A percentile compares a stretch with the other conserved stretches of the same genome.
Conservation (phyloP, 1,284 basidiomycete species). For the Microstroma glucosiphilum region DNA sequence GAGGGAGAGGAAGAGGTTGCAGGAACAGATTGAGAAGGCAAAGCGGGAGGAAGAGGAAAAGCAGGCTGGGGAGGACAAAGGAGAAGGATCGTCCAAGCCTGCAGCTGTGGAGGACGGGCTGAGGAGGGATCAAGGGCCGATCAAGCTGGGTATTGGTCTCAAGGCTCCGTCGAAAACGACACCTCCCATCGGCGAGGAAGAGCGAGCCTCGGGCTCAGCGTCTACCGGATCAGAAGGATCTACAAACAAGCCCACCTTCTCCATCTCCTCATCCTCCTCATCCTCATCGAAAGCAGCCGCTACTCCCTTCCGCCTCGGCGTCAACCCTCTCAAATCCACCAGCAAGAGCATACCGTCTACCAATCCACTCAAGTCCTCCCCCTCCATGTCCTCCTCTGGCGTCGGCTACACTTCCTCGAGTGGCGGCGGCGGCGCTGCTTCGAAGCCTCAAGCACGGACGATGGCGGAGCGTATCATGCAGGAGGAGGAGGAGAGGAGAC, state of each 20-base stretch:
- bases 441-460: slow-evolving; percentile 22
- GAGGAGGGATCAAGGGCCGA: slow-evolving; percentile 18
- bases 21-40: slow-evolving; percentile 90
- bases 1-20: slow-evolving; percentile 78
- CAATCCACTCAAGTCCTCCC: slow-evolving; percentile 14
- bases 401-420: neutral
- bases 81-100: slow-evolving; percentile 1
- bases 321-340: slow-evolving; percentile 26
- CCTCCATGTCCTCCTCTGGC: slow-evolving; percentile 3
- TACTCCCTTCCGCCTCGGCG: slow-evolving; percentile 15
- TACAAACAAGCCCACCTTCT: neutral
- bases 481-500: slow-evolving; percentile 29
- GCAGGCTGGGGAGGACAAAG: neutral
- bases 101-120: slow-evolving; percentile 15
- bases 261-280: neutral
- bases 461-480: slow-evolving; percentile 46
- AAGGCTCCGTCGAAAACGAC: slow-evolving; percentile 8
- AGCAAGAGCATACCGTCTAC: slow-evolving; percentile 11
- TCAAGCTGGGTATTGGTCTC: slow-evolving; percentile 30
- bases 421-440: slow-evolving; percentile 17
- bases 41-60: slow-evolving; percentile 41
- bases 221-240: neutral
- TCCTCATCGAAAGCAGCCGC: slow-evolving; percentile 12
- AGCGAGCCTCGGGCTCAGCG: neutral
- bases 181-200: neutral